Evolutionary conservation across 495 filamentous ascomycete species (phyloP), one percentile per base, ranked within the genome.

Genomic region (Penicillium cataractarum): DNA sequence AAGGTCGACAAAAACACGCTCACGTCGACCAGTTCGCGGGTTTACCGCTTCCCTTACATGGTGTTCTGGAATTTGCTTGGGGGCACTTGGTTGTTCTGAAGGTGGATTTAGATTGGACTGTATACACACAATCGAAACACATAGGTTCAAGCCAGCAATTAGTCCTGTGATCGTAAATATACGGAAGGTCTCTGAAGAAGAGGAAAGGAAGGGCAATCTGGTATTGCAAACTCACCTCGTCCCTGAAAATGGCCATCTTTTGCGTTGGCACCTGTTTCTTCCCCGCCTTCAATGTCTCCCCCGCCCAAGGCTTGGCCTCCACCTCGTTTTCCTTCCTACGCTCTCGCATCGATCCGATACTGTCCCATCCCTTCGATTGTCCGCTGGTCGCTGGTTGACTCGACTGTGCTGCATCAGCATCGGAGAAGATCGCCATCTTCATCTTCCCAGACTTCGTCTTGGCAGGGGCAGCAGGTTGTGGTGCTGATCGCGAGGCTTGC

Each of bases 151-250:
- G 82, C 81, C 85, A 86, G 76, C 77, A 84, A 92, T 97, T 96
- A 97, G 92, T 96, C 93, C 93, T 97, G 83, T 86, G 85, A 87
- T 89, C 84, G 93, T 97, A 93, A 96, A 97, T 86, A 92, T 83
- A 67, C 76, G 81, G 77, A 78, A 59, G 65, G 74, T 82, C 80
- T 73, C 74, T 26, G 53, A 27, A n/a, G 29, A n/a, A n/a, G 19
- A 3, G 77, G 67, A 71, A 58, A 70, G 71, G 51, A 66, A 61
- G 60, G 60, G 62, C 29, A 40, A 68, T 60, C 62, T 60, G 59
- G 65, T n/a, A 69, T 65, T 64, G 63, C 26, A 15, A 56, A 86
- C 93, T 87, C 88, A 98, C 95, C 90, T 90, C 84, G 82, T 99
- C 95, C 80, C 92, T 92, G 83, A 97, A 99, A 21, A 98, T 85